Evolutionary conservation across 75 land plant species (phyloP).

Genomic region (Pinus taeda): DNA sequence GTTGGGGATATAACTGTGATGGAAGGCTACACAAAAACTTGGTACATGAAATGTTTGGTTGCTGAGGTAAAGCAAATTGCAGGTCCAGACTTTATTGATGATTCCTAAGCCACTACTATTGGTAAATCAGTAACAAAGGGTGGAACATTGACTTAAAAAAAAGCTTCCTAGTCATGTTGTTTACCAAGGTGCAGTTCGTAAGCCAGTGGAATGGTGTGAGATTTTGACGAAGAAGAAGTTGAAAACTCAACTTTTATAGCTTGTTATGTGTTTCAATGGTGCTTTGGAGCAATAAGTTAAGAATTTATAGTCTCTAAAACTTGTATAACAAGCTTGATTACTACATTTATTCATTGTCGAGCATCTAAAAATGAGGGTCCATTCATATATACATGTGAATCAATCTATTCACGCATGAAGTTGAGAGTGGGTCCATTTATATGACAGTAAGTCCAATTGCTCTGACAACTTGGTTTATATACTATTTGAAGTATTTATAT

Average conservation of each 20-base stretch:
- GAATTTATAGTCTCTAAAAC: background rate
- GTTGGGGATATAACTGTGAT: too few relatives aligned
- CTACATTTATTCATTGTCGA: background rate
- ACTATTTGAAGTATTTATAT: too few relatives aligned
- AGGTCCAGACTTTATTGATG: conserved; percentile 26
- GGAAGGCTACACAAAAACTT: too few relatives aligned
- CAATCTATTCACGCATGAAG: too few relatives aligned
- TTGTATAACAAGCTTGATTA: background rate
- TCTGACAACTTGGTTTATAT: too few relatives aligned
- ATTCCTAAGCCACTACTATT: conserved; percentile 39
- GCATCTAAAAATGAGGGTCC: background rate
- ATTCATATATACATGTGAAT: too few relatives aligned
- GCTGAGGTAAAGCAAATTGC: conserved; percentile 34
- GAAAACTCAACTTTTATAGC: conserved; percentile 21
- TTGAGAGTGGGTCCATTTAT: too few relatives aligned
- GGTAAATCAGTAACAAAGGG: conserved; percentile 34
- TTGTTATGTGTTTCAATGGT: background rate
- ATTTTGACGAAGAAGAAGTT: conserved; percentile 34
- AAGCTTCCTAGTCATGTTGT: conserved; percentile 31
- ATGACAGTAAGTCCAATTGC: too few relatives aligned
- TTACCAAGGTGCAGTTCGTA: conserved; percentile 34
- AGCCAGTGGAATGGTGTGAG: conserved; percentile 27
- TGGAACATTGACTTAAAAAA: conserved; percentile 36
- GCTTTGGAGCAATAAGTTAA: background rate
- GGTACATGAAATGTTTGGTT: conserved; percentile 49